phyloP scores from a whole-genome alignment of 2,329 filamentous ascomycete species.

The Chalara sp. region DNA sequence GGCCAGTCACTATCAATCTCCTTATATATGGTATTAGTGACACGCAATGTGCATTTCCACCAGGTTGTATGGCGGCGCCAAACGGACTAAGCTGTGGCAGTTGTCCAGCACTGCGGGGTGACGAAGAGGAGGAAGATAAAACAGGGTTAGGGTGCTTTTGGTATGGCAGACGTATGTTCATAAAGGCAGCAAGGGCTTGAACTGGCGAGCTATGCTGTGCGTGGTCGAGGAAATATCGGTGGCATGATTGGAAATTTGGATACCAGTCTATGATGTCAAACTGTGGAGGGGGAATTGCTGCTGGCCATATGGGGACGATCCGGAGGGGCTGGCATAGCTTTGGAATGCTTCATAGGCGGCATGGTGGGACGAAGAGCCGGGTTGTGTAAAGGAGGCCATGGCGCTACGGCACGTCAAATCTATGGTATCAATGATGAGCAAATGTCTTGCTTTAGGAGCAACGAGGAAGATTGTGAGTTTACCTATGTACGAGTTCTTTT shows the following conservation, averaged over 20 bases:
- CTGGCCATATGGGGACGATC: neutral
- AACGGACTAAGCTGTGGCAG: neutral
- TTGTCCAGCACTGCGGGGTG: neutral
- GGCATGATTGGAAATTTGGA: neutral
- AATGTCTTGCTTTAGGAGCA: too few relatives aligned
- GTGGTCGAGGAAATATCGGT: neutral
- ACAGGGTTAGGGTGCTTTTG: neutral
- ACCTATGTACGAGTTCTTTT: too few relatives aligned
- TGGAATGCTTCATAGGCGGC: too few relatives aligned
- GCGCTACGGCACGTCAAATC: too few relatives aligned
- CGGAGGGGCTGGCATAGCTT: too few relatives aligned
- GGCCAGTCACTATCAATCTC: slow-evolving; percentile 83
- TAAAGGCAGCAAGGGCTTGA: neutral
- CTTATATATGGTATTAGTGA: slow-evolving; percentile 85
- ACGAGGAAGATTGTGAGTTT: too few relatives aligned
- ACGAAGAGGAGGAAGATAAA: neutral
- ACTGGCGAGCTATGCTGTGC: neutral
- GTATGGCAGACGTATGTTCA: neutral
- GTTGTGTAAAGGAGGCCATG: too few relatives aligned
- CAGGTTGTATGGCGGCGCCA: too few relatives aligned
- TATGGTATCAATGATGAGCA: too few relatives aligned
- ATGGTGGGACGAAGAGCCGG: too few relatives aligned
- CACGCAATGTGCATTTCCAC: slow-evolving; percentile 32
- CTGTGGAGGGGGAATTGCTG: neutral
- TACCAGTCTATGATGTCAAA: neutral